Base-by-base conservation (phyloP, 768 basidiomycete species). In the Holtermanniella nyarrowii region DNA sequence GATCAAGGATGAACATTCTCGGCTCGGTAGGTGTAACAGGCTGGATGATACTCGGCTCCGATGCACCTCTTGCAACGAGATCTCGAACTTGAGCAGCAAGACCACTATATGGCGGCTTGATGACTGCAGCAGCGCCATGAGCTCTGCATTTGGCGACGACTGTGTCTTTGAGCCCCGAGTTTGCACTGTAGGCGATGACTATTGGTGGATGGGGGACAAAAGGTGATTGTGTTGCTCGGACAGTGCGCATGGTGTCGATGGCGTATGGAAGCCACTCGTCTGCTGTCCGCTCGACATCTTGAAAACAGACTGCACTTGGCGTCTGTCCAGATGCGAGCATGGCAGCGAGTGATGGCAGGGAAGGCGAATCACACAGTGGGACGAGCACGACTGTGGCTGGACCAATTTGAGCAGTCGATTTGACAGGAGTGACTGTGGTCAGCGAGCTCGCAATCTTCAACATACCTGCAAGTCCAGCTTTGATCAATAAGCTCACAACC, bases 261-360 rank as follows among this genome's bases (percentile, higher is more conserved):
- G 65, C 69, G 12, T 58, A 56, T 2, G 67, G 67, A 1, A 71
- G 54, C 69, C 69, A 71, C 42, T 69, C 68, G 18, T 67, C 61
- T 47, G 69, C 69, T 0, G 67, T 64, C 26, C 63, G 48, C 16
- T 69, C 26, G 54, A 69, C 69, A 46, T 71, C 67, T 45, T 71
- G 69, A 54, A 71, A 71, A 49, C 69, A 71, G 16, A 71, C 67
- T 20, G 69, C 69, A 10, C 67, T 61, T 0, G 69, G 65, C 0
- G 69, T 68, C 2, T 67, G 69, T 16, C 67, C 68, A 43, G 69
- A 65, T 5, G 64, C 40, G 2, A 71, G 47, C 4, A 71, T 57
- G 5, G 69, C 52, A 13, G 68, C 67, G 31, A 71, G 57, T 0
- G 67, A 68, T 3, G 69, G 69, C 24, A 71, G 54, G 20, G 67